phyloP scores from a whole-genome alignment of 306 rosid species.

The Mimosa bimucronata region DNA sequence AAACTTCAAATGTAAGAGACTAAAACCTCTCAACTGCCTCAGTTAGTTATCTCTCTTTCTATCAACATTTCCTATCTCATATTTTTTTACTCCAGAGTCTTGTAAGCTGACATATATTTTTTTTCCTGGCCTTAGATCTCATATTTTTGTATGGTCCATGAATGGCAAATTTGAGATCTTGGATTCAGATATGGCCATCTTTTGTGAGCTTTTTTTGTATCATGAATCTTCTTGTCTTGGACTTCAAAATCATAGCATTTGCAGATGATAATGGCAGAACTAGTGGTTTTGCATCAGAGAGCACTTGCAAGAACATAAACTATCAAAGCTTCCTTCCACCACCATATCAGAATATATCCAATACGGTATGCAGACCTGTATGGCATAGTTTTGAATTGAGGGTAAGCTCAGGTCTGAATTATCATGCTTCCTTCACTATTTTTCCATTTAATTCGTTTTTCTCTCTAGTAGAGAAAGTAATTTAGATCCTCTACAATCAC shows the following conservation, averaged over 20 bases:
- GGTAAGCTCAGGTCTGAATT: slow-evolving; percentile 53
- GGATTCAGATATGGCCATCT: slow-evolving; percentile 39
- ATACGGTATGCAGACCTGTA: slow-evolving; percentile 70
- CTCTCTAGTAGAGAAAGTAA: not conserved
- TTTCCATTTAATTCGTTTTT: slow-evolving; percentile 4
- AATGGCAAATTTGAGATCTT: slow-evolving; percentile 60
- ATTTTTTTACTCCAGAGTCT: slow-evolving; percentile 35
- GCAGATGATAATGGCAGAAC: slow-evolving; percentile 46
- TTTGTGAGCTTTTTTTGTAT: slow-evolving; percentile 46
- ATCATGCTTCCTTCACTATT: not conserved
- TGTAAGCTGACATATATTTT: slow-evolving; percentile 34
- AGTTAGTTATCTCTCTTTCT: slow-evolving; percentile 28
- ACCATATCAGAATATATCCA: slow-evolving; percentile 74
- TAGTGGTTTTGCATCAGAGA: slow-evolving; percentile 41
- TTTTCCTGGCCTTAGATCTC: slow-evolving; percentile 31
- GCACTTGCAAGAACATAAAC: slow-evolving; percentile 62
- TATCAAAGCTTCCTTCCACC: slow-evolving; percentile 79
- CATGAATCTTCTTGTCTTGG: slow-evolving; percentile 46
- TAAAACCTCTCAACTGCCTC: slow-evolving; percentile 57
- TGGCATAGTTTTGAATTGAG: slow-evolving; percentile 89
- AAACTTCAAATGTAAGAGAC: slow-evolving; percentile 79
- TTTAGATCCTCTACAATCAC: not conserved
- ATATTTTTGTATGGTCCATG: slow-evolving; percentile 25
- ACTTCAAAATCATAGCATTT: slow-evolving; percentile 38
- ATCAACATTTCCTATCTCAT: slow-evolving; percentile 46